Percentiles rank a stretch among this genome's conserved stretches.
These are phyloP conservation scores for Cairneyella variabilis DNA, from an alignment of 495 filamentous ascomycete species.

Conservation along the genomic window DNA sequence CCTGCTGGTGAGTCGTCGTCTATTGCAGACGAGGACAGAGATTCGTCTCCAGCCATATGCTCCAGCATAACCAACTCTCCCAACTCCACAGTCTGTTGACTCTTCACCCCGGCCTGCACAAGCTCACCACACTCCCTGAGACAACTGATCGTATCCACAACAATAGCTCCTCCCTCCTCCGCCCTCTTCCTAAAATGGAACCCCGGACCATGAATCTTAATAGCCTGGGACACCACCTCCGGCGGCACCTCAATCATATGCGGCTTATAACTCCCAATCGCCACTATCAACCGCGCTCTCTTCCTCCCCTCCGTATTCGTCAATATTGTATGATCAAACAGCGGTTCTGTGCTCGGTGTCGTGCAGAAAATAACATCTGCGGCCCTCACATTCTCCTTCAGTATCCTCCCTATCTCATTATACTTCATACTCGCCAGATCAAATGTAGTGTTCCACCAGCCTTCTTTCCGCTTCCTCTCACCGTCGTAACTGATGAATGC, in stretches of 20 bases:
- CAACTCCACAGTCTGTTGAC: slow-evolving; percentile 76
- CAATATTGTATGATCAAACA: slow-evolving; percentile 51
- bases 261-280: slow-evolving; percentile 78
- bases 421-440: slow-evolving; percentile 51
- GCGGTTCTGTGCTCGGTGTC: slow-evolving; percentile 41
- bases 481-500: slow-evolving; percentile 51
- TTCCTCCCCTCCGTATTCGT: slow-evolving; percentile 64
- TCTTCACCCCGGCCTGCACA: slow-evolving; percentile 67
- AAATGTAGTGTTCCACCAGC: slow-evolving; percentile 49
- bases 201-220: slow-evolving; percentile 43
- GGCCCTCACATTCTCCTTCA: slow-evolving; percentile 61
- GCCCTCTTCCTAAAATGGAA: slow-evolving; percentile 70
- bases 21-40: background rate
- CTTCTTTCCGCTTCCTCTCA: slow-evolving; percentile 48
- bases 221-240: slow-evolving; percentile 68
- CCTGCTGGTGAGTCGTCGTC: background rate
- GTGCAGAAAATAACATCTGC: slow-evolving; percentile 78
- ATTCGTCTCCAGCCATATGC: slow-evolving; percentile 28
- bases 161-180: slow-evolving; percentile 65
- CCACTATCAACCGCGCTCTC: slow-evolving; percentile 74
- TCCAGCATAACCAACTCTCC: slow-evolving; percentile 80
- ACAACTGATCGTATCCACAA: slow-evolving; percentile 82
- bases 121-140: slow-evolving; percentile 87
- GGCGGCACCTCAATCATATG: slow-evolving; percentile 84
- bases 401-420: slow-evolving; percentile 62